phyloP scores from a whole-genome alignment of 495 filamentous ascomycete genomes.

The Neurospora discreta region DNA sequence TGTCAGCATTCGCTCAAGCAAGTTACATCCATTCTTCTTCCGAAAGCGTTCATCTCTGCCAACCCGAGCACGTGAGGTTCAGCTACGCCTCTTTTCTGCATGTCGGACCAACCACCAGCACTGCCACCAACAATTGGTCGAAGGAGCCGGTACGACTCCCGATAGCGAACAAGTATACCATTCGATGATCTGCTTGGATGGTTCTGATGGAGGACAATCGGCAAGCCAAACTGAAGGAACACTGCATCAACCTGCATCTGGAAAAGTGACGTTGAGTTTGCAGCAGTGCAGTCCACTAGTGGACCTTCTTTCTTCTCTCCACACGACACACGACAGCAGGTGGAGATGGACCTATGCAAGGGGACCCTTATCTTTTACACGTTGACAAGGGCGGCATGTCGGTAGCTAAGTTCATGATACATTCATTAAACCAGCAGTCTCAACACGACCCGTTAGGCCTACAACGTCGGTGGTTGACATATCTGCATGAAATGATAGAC shows the following conservation, averaged over 20 bases:
- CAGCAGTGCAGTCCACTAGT: not conserved
- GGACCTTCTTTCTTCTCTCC: not conserved
- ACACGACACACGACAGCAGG: not conserved
- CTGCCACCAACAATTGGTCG: not conserved
- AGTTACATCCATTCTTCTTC: not conserved
- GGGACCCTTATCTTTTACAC: not conserved
- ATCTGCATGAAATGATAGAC: too few relatives aligned
- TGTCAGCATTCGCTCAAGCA: not conserved
- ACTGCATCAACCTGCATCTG: not conserved
- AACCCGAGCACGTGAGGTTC: not conserved
- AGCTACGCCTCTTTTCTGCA: not conserved
- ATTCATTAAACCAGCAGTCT: too few relatives aligned
- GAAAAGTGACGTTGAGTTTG: not conserved
- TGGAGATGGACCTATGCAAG: not conserved
- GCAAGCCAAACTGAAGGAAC: not conserved
- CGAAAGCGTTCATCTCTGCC: not conserved
- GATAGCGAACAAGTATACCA: not conserved
- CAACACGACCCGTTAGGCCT: not conserved
- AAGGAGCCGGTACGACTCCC: not conserved
- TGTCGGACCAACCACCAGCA: not conserved
- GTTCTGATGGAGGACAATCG: not conserved
- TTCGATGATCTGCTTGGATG: not conserved
- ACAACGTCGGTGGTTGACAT: too few relatives aligned
- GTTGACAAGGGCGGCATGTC: not conserved
- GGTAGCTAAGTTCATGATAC: not conserved